phyloP scores from a whole-genome alignment of 192 early-diverging fungal genomes.

The Backusella parvicylindrica region DNA sequence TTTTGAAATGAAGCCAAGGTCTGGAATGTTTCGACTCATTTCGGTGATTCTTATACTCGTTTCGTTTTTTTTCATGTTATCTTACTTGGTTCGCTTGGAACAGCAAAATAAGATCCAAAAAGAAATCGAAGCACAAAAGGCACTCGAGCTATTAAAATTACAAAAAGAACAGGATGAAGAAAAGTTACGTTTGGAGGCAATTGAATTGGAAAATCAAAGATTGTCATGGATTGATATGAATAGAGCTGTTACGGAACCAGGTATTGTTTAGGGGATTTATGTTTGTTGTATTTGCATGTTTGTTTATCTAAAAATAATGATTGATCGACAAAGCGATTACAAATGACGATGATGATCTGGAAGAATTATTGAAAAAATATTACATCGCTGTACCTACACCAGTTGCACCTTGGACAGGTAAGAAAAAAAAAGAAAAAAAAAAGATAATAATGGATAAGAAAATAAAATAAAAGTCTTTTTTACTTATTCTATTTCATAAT shows the following conservation, averaged over 20 bases:
- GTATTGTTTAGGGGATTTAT: neutral
- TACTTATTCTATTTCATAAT: neutral
- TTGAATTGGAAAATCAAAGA: neutral
- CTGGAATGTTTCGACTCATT: neutral
- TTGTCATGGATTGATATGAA: neutral
- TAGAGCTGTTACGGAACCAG: neutral
- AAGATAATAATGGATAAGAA: neutral
- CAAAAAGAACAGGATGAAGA: neutral
- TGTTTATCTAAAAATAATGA: neutral
- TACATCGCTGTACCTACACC: conserved; percentile 42
- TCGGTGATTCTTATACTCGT: neutral
- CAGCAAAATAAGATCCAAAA: neutral
- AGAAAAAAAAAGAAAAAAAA: neutral
- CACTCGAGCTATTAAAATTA: neutral
- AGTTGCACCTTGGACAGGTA: conserved; percentile 38
- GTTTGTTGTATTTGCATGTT: neutral
- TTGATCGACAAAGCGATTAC: neutral
- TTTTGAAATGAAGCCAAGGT: neutral
- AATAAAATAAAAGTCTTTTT: neutral
- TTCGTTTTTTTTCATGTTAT: neutral
- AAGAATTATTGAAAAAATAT: conserved; percentile 22
- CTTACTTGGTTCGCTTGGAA: neutral
- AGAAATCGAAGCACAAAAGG: neutral
- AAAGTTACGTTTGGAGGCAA: neutral
- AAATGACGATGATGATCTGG: neutral